phyloP scores from a whole-genome alignment of 2,329 filamentous ascomycete genomes.

The Colletotrichum neosansevieriae region DNA sequence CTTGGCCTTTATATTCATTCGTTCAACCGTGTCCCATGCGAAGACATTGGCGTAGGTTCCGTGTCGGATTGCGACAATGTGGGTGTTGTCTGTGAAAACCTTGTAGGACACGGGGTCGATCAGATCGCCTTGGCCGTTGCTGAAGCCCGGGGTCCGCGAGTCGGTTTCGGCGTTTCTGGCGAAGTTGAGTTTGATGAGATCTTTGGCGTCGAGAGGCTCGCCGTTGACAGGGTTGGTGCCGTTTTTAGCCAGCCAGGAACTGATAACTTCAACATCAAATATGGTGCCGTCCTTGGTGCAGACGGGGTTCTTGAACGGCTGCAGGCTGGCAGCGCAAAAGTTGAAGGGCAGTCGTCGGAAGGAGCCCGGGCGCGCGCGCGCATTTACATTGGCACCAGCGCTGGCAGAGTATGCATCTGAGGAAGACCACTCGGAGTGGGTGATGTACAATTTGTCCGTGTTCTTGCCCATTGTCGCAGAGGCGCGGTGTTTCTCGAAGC shows the following conservation, averaged over 20 bases:
- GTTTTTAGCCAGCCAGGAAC: constrained; percentile 94
- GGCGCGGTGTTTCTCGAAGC: not conserved
- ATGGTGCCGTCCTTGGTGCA: constrained; percentile 90
- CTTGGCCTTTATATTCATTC: constrained; percentile 96
- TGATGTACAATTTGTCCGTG: constrained; percentile 74
- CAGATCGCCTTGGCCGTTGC: constrained; percentile 77
- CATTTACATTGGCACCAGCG: constrained; percentile 72
- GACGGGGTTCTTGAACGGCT: constrained; percentile 94
- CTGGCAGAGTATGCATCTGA: constrained; percentile 89
- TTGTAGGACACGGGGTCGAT: constrained; percentile 98
- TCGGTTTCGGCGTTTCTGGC: constrained; percentile 84
- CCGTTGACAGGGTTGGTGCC: constrained; percentile 92
- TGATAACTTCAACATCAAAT: constrained; percentile 95
- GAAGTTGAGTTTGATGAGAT: constrained; percentile 92
- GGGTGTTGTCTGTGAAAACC: constrained; percentile 97
- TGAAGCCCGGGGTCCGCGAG: constrained; percentile 58
- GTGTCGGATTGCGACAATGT: constrained; percentile 88
- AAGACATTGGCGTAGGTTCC: constrained; percentile 93
- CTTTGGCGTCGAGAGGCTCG: constrained; percentile 79
- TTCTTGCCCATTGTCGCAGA: constrained; percentile 58
- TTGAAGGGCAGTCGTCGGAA: constrained; percentile 97
- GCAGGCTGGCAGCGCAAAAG: constrained; percentile 95
- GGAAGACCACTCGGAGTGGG: constrained; percentile 97
- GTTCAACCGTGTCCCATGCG: constrained; percentile 93
- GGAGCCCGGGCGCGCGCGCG: constrained; percentile 67